phyloP scores from a whole-genome alignment of 768 basidiomycete genomes.

The Lentinula edodes region DNA sequence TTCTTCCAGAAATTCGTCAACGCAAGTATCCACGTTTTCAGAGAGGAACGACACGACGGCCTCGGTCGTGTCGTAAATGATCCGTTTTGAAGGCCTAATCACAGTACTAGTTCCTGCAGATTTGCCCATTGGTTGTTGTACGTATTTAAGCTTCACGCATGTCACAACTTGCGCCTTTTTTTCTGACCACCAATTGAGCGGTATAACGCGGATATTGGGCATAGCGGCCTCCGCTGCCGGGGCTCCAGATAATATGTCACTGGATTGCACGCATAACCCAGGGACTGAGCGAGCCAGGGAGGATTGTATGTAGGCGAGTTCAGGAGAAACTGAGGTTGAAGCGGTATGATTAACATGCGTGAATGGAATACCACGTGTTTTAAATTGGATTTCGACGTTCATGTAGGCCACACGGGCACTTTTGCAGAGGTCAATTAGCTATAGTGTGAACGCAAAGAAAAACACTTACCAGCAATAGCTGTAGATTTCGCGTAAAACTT shows the following conservation, averaged over 20 bases:
- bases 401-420: constrained; percentile 90
- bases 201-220: constrained; percentile 86
- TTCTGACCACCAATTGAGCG: constrained; percentile 88
- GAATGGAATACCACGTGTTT: constrained; percentile 73
- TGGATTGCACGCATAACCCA: constrained; percentile 75
- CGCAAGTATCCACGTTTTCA: constrained; percentile 81
- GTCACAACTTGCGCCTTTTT: constrained; percentile 79
- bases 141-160: constrained; percentile 86
- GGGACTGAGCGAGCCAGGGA: constrained; percentile 76
- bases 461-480: constrained; percentile 74
- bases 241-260: constrained; percentile 74
- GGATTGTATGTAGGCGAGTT: constrained; percentile 58
- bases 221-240: constrained; percentile 89
- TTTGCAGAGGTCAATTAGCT: neutral
- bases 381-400: constrained; percentile 84
- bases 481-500: constrained; percentile 72
- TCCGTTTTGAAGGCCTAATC: constrained; percentile 80
- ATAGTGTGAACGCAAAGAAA: neutral
- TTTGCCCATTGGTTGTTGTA: constrained; percentile 80
- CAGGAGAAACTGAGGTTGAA: constrained; percentile 29
- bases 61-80: constrained; percentile 84
- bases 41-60: constrained; percentile 88
- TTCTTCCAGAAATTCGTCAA: constrained; percentile 86
- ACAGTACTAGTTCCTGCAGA: constrained; percentile 54
- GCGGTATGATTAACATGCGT: constrained; percentile 60